These are phyloP conservation scores for Dunaliella primolecta DNA, from an alignment of 139 green algal genomes.

Conservation along the genomic window DNA sequence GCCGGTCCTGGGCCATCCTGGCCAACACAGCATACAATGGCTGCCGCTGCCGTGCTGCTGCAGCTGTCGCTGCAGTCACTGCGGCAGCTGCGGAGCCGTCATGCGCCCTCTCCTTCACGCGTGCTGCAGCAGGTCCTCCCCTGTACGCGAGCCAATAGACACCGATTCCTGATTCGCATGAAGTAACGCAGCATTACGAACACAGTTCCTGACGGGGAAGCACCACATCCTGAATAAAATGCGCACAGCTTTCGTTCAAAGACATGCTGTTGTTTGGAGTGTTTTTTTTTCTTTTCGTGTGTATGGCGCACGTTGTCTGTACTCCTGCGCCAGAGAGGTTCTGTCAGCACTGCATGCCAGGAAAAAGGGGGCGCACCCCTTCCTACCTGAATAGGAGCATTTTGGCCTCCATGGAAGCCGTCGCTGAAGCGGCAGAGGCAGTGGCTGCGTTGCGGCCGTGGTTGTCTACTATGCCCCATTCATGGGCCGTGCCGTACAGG, in stretches of 20 bases:
- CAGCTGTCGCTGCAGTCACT: neutral
- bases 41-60: neutral
- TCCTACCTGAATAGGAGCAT: neutral
- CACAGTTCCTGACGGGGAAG: too few relatives aligned
- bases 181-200: too few relatives aligned
- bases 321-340: too few relatives aligned
- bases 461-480: neutral
- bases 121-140: neutral
- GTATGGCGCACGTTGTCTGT: too few relatives aligned
- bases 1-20: neutral
- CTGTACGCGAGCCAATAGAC: neutral
- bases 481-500: neutral
- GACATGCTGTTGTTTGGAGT: too few relatives aligned
- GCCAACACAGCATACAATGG: neutral
- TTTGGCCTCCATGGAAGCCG: neutral
- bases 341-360: too few relatives aligned
- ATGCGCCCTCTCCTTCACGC: neutral
- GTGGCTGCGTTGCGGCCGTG: neutral
- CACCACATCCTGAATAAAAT: too few relatives aligned
- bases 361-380: too few relatives aligned
- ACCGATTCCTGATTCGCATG: too few relatives aligned
- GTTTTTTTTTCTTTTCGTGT: too few relatives aligned
- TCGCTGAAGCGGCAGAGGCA: neutral
- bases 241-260: too few relatives aligned
- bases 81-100: neutral